These are phyloP conservation scores for Bruguiera gymnorhiza DNA, from an alignment of 345 rosid species.

Conservation along the genomic window DNA sequence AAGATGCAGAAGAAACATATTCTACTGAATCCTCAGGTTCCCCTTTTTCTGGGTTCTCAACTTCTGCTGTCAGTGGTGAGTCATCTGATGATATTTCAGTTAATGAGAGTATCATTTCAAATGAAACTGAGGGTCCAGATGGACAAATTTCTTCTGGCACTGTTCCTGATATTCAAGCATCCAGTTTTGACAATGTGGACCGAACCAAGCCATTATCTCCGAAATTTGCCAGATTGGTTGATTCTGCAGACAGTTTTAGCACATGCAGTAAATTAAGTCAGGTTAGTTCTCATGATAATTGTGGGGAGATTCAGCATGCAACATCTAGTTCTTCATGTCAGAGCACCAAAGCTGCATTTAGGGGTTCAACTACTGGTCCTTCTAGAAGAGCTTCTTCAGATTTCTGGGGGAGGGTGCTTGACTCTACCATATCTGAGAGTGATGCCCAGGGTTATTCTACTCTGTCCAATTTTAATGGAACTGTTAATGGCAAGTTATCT, in stretches of 20 bases:
- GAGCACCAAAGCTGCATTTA: constrained; percentile 14
- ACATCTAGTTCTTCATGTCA: constrained; percentile 29
- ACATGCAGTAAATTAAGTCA: constrained; percentile 25
- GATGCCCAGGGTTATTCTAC: constrained; percentile 23
- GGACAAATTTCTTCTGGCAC: constrained; percentile 31
- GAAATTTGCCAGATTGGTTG: constrained; percentile 65
- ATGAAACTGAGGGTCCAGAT: constrained; percentile 54
- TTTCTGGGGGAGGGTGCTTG: constrained; percentile 60
- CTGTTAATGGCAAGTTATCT: constrained; percentile 21
- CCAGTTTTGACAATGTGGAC: constrained; percentile 35
- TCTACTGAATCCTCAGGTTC: constrained; percentile 54
- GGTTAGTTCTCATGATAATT: constrained; percentile 27
- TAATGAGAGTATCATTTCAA: constrained; percentile 58
- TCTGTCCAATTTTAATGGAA: constrained; percentile 23
- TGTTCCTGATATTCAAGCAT: constrained; percentile 33
- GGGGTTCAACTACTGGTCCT: constrained; percentile 29
- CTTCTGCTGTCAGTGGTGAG: constrained; percentile 44
- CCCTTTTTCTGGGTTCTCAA: constrained; percentile 74
- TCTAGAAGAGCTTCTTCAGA: constrained; percentile 28
- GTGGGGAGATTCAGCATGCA: constrained; percentile 28
- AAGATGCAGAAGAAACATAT: constrained; percentile 42
- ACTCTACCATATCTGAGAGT: constrained; percentile 27
- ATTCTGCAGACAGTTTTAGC: constrained; percentile 45
- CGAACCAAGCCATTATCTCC: constrained; percentile 56
- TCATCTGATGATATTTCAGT: constrained; percentile 73